Evolutionary conservation across 805 yeast genomes (phyloP), one percentile per base, ranked within the genome.

Genomic region (Nakazawaea ishiwadae): DNA sequence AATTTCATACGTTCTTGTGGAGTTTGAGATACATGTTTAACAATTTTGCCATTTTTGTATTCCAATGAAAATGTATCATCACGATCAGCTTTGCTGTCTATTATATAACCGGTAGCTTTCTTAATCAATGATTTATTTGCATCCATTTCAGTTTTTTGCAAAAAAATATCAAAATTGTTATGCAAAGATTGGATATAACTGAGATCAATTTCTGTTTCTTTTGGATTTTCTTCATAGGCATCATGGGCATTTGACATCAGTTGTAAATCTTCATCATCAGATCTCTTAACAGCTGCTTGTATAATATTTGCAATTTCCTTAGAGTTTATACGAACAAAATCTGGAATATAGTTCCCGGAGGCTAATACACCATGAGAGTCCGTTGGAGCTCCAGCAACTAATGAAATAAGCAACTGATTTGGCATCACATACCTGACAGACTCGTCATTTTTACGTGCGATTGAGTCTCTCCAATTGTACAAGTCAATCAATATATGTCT

Each of bases 401-500:
- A 59, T 0, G 81, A 70, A 0, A 81, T 79, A 29, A 93, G 55
- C 11, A 82, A 58, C 51, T 83, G 93, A 54, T 87, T 89, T 4
- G 96, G 77, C 91, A 90, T 82, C 12, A 93, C 69, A 52, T 68
- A 91, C 46, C 95, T 68, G 2, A 83, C 77, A 2, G 95, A 84
- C 62, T 93, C 99, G 58, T 93, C 99, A 35, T 75, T 71, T 29
- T 65, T 50, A 48, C 95, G 71, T 1, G 97, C 98, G 27, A 73
- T 54, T 1, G 46, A 38, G 57, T 93, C 98, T 59, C 99, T 75
- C 97, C 97, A 93, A 32, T 75, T 68, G 51, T 75, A 86, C 15
- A 93, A 64, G 0, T 64, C 76, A 46, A 71, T 77, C 14, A 86
- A 69, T 5, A 88, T 56, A 0, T 72, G 73, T 38, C 73, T 71